Conservation (phyloP, 2,329 filamentous ascomycete genomes). For the Mariannaea sp. region DNA sequence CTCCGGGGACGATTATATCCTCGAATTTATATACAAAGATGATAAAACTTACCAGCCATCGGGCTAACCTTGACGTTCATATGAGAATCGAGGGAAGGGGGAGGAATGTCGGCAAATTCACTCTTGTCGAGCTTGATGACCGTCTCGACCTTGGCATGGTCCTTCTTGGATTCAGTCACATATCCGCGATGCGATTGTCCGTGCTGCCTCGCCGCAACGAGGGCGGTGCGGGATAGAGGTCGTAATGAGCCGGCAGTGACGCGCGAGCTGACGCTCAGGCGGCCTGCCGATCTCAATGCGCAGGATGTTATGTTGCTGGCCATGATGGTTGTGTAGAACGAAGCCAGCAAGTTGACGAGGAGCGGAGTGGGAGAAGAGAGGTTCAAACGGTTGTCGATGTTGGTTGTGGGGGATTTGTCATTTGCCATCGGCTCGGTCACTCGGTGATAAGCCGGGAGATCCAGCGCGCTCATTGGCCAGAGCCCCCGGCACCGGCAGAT, state of each 20-base stretch:
- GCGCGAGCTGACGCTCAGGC: constrained; percentile 53
- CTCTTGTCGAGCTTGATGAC: constrained; percentile 87
- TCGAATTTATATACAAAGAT: neutral
- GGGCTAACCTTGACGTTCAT: constrained; percentile 72
- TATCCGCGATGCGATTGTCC: constrained; percentile 63
- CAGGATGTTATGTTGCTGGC: constrained; percentile 68
- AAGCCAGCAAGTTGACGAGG: constrained; percentile 26
- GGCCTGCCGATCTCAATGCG: constrained; percentile 76
- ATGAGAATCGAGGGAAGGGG: constrained; percentile 39
- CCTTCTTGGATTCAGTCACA: constrained; percentile 81
- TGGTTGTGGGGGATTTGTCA: constrained; percentile 44
- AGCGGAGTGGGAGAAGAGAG: constrained; percentile 29
- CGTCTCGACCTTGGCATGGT: constrained; percentile 82
- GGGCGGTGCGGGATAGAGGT: constrained; percentile 38
- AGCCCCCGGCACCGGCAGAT: constrained; percentile 24
- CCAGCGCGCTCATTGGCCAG: constrained; percentile 40
- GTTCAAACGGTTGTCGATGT: constrained; percentile 31
- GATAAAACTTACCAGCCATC: constrained; percentile 57
- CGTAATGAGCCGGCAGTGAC: constrained; percentile 42
- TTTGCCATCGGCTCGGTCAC: constrained; percentile 41
- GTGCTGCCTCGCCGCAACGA: constrained; percentile 36
- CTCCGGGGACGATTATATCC: neutral
- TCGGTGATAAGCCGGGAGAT: constrained; percentile 43
- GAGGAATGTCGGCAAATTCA: constrained; percentile 67
- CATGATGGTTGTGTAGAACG: constrained; percentile 58